phyloP scores from a whole-genome alignment of 805 yeast species.

The Starmerella scarabaei region DNA sequence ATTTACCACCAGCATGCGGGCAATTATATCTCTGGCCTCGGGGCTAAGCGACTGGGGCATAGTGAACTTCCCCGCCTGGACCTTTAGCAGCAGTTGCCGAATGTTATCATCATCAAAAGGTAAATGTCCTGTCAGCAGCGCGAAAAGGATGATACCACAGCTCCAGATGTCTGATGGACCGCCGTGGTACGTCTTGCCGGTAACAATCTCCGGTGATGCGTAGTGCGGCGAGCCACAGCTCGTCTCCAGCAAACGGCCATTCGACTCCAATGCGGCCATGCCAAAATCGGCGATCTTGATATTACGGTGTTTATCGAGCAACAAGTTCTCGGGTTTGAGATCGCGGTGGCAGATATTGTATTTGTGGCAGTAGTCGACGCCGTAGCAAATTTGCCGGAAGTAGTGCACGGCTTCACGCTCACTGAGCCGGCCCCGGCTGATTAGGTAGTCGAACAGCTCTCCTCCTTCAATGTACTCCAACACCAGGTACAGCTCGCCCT shows the following conservation, averaged over 20 bases:
- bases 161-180: slow-evolving; percentile 98
- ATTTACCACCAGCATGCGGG: slow-evolving; percentile 67
- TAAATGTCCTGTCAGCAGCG: slow-evolving; percentile 82
- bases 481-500: slow-evolving; percentile 78
- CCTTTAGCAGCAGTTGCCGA: slow-evolving; percentile 72
- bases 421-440: slow-evolving; percentile 74
- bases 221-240: slow-evolving; percentile 98
- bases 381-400: slow-evolving; percentile 74
- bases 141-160: slow-evolving; percentile 90
- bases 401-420: slow-evolving; percentile 84
- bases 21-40: slow-evolving; percentile 79
- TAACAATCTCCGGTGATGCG: slow-evolving; percentile 95
- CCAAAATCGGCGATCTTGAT: slow-evolving; percentile 98
- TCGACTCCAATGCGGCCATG: slow-evolving; percentile 92
- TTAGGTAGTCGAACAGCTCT: slow-evolving; percentile 81
- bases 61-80: slow-evolving; percentile 73
- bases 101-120: slow-evolving; percentile 97
- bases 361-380: slow-evolving; percentile 73
- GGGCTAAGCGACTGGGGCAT: slow-evolving; percentile 68
- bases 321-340: slow-evolving; percentile 66
- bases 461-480: slow-evolving; percentile 96
- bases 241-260: slow-evolving; percentile 73
- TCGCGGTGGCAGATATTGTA: slow-evolving; percentile 83
- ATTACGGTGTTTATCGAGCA: slow-evolving; percentile 69
- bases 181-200: slow-evolving; percentile 91